These are phyloP conservation scores for Penicillium turbatum DNA, from an alignment of 495 filamentous ascomycete genomes.

Conservation along the genomic window DNA sequence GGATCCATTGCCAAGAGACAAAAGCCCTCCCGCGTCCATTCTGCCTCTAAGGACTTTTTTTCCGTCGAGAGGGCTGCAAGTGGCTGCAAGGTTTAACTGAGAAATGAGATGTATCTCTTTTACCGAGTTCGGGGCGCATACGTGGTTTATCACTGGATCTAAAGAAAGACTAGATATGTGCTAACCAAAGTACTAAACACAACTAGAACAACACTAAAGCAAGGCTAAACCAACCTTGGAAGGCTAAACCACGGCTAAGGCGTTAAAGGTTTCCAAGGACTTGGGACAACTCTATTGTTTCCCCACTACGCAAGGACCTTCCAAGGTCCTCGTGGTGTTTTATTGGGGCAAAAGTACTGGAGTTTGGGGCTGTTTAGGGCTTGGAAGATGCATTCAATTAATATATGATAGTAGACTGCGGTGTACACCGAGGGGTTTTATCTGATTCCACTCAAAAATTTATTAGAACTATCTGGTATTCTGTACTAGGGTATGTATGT, in stretches of 20 bases:
- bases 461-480: too few relatives aligned
- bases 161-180: background rate
- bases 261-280: conserved; percentile 16
- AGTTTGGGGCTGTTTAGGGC: background rate
- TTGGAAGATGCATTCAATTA: background rate
- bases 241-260: background rate
- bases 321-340: background rate
- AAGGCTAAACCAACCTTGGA: too few relatives aligned
- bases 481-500: too few relatives aligned
- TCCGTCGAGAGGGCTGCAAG: background rate
- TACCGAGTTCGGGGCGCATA: too few relatives aligned
- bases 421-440: background rate
- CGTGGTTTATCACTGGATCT: background rate
- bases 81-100: background rate
- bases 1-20: background rate
- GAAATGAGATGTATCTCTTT: conserved; percentile 1
- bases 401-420: too few relatives aligned
- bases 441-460: too few relatives aligned
- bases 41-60: background rate
- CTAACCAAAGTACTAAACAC: background rate
- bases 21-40: background rate
- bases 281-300: conserved; percentile 25
- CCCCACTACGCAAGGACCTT: conserved; percentile 7
- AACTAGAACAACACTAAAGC: background rate
- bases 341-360: conserved; percentile 9